Base-by-base conservation (phyloP, 495 filamentous ascomycete species). In the Bombardia bombarda region DNA sequence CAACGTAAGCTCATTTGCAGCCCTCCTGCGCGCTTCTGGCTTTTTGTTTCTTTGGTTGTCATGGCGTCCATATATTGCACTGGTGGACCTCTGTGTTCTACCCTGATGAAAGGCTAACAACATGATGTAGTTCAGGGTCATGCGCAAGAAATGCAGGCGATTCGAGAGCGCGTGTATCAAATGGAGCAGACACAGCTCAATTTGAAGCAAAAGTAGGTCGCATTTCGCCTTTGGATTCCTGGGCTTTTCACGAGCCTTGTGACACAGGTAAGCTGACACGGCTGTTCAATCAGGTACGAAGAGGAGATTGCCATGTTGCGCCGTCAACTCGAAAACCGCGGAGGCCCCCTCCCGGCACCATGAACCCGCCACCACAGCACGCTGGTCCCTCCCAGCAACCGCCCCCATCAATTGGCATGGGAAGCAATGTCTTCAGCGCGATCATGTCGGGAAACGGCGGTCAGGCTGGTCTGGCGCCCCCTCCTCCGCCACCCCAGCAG, bases 391-490 rank as follows among this genome's bases (percentile, higher is more conserved):
- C 84, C 3, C 88, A 90, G 60, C 83, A 84, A 35, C 66, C 40
- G 21, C 55, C 67, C 40, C 86, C 84, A 22, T 74, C 84, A 21
- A 83, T 98, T 60, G 88, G 89, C n/a, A 84, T 92, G 59, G 89
- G 92, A 20, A 88, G 80, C 61, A 90, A 93, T 60, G 72, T 96
- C 30, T 97, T 98, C 57, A 84, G 88, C 49, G 87, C 86, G 19
- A 95, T 98, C 52, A 96, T 98, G 86, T 76, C 92, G 46, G 90
- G 90, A 43, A 83, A 83, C 63, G 84, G 82, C 57, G 81, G 79
- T 54, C 88, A 88, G 71, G 87, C 84, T n/a, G 80, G 77, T 12
- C 86, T 87, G 45, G 83, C 84, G 49, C 84, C 95, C 57, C 89
- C 87, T 42, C 92, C 90, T 55, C 87, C 86, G 55, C 75, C 78